Evolutionary conservation across 371 early-diverging fungal species (phyloP).

Genomic region (Phascolomyces articulosus): DNA sequence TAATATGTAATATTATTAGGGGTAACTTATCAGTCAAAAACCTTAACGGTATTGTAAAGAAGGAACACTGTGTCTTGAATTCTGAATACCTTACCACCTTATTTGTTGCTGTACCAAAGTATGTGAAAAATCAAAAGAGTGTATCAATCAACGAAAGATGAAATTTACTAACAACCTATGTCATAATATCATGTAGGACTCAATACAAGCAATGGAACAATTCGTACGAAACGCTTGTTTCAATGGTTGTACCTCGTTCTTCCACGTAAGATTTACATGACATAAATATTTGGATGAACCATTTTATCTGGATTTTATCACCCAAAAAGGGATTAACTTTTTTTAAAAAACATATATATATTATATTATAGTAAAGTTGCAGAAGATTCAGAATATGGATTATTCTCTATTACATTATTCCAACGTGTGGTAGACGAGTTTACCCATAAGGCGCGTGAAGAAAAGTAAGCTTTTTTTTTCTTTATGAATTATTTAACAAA

Average conservation of each 20-base stretch:
- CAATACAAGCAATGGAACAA: slow-evolving; percentile 79
- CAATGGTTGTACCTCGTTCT: slow-evolving; percentile 96
- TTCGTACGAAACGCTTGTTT: slow-evolving; percentile 85
- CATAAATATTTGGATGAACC: too few relatives aligned
- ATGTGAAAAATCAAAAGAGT: too few relatives aligned
- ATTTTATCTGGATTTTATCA: too few relatives aligned
- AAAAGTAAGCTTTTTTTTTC: slow-evolving; percentile 53
- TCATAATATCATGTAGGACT: too few relatives aligned
- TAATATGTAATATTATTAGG: slow-evolving; percentile 31
- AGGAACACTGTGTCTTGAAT: slow-evolving; percentile 85
- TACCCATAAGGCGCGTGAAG: slow-evolving; percentile 81
- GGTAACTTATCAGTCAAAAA: slow-evolving; percentile 90
- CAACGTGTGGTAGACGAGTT: slow-evolving; percentile 88
- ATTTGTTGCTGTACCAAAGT: slow-evolving; percentile 94
- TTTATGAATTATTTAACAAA: too few relatives aligned
- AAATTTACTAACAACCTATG: too few relatives aligned
- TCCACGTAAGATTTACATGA: slow-evolving; percentile 83
- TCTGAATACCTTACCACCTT: slow-evolving; percentile 92
- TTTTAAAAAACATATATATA: background rate
- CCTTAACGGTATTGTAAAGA: slow-evolving; percentile 86
- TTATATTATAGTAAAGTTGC: slow-evolving; percentile 67
- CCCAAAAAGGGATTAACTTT: too few relatives aligned
- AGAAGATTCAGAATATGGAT: slow-evolving; percentile 91
- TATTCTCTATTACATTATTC: slow-evolving; percentile 90
- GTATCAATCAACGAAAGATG: too few relatives aligned